Conservation (phyloP, 1,139 yeast species). For the Magnusiomyces sp. region DNA sequence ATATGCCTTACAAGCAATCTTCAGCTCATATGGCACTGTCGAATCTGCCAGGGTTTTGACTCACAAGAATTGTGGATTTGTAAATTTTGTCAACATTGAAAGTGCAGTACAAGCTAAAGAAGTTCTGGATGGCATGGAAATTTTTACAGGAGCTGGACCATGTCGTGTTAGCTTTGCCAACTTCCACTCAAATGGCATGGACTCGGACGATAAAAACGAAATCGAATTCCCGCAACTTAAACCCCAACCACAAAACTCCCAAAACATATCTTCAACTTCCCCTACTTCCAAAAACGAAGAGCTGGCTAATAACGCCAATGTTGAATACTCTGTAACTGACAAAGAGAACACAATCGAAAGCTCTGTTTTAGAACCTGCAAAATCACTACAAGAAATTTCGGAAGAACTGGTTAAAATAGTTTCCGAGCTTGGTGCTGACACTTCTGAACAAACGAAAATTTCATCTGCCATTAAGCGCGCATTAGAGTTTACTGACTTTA, state of each 20-base stretch:
- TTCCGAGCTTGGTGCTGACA: constrained; percentile 29
- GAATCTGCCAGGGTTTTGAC: constrained; percentile 50
- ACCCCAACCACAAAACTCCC: neutral
- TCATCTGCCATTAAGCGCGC: constrained; percentile 26
- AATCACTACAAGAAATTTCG: constrained; percentile 25
- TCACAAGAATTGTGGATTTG: constrained; percentile 52
- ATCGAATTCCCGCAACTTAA: constrained; percentile 1
- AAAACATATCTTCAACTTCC: neutral
- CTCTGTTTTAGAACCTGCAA: constrained; percentile 21
- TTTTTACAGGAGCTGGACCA: constrained; percentile 56
- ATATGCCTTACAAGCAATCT: constrained; percentile 38
- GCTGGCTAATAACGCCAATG: neutral
- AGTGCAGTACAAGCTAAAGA: constrained; percentile 73
- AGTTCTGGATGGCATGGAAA: constrained; percentile 69
- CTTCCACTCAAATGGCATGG: constrained; percentile 2
- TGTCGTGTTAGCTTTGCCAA: constrained; percentile 36
- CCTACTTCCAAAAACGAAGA: neutral
- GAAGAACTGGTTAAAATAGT: constrained; percentile 25
- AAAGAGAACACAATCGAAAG: constrained; percentile 11
- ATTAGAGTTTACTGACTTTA: constrained; percentile 21
- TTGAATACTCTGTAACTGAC: constrained; percentile 18
- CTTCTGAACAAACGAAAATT: constrained; percentile 20
- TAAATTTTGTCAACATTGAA: constrained; percentile 64
- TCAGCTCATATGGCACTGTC: constrained; percentile 48
- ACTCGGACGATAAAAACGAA: neutral